Conservation (phyloP, 1,284 basidiomycete species). For the Malassezia brasiliensis region DNA sequence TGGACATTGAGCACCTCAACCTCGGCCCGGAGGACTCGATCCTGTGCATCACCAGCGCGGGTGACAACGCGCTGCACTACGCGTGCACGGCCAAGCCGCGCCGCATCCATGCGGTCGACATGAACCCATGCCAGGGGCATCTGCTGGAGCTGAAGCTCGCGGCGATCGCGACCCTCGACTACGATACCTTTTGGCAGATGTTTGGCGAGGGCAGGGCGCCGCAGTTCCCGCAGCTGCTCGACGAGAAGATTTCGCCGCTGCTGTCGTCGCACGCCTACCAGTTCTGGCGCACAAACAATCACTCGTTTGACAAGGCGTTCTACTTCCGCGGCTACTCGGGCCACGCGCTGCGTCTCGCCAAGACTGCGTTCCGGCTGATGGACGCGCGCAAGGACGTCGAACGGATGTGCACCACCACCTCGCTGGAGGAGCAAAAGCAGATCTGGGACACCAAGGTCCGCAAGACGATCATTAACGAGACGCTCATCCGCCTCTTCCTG, state of each 20-base stretch:
- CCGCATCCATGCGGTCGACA: conserved; percentile 63
- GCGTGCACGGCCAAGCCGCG: conserved; percentile 59
- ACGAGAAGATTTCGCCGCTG: conserved; percentile 60
- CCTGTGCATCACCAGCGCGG: conserved; percentile 68
- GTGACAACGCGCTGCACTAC: conserved; percentile 73
- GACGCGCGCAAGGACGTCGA: conserved; percentile 58
- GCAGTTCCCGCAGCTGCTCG: conserved; percentile 60
- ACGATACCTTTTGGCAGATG: conserved; percentile 62
- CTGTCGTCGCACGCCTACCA: conserved; percentile 67
- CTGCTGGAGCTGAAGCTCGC: conserved; percentile 71
- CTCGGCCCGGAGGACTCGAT: conserved; percentile 61
- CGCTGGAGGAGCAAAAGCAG: conserved; percentile 57
- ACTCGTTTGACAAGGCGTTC: conserved; percentile 60
- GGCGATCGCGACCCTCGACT: conserved; percentile 56
- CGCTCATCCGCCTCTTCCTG: conserved; percentile 57
- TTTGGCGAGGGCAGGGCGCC: conserved; percentile 63
- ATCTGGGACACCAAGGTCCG: conserved; percentile 61
- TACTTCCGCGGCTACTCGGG: conserved; percentile 64
- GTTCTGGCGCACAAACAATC: conserved; percentile 64
- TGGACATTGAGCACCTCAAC: conserved; percentile 63
- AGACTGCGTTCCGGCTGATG: conserved; percentile 57
- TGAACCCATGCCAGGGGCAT: conserved; percentile 63
- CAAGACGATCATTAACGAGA: conserved; percentile 60
- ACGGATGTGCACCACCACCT: conserved; percentile 56
- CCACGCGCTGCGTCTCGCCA: conserved; percentile 58